A percentile compares a stretch with the other conserved stretches of the same genome.
These are phyloP conservation scores for Quercus mongolica DNA, from an alignment of 306 rosid genomes.

Conservation along the genomic window DNA sequence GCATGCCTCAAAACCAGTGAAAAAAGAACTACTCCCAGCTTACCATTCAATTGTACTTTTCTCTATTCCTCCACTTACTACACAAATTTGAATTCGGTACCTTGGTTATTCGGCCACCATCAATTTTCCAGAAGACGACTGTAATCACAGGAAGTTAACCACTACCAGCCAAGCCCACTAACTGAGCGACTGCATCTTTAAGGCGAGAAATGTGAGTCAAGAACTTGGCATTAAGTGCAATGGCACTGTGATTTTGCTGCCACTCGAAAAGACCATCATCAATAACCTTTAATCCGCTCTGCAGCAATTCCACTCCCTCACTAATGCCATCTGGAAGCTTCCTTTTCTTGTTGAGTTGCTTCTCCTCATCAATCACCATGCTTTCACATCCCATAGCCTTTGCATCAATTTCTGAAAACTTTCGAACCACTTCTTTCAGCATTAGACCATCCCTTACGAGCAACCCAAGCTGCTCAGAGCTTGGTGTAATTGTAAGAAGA, in stretches of 20 bases:
- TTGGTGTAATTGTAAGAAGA: conserved; percentile 44
- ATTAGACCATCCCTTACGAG: conserved; percentile 62
- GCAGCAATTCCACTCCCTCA: conserved; percentile 73
- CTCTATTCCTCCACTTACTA: not conserved
- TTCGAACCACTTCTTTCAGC: conserved; percentile 54
- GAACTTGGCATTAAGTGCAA: conserved; percentile 47
- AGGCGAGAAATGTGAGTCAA: conserved; percentile 61
- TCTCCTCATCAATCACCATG: conserved; percentile 44
- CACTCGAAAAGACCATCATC: conserved; percentile 64
- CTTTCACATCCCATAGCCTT: conserved; percentile 31
- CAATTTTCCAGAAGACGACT: not conserved
- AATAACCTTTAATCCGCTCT: conserved; percentile 66
- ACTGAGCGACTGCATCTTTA: conserved; percentile 57
- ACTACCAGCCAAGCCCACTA: conserved; percentile 51
- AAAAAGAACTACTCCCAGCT: not conserved
- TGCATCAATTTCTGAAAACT: conserved; percentile 32
- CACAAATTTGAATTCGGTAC: not conserved
- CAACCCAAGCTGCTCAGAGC: conserved; percentile 61
- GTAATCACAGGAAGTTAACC: conserved; percentile 16
- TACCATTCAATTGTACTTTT: not conserved
- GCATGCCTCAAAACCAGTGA: not conserved
- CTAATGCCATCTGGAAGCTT: conserved; percentile 69
- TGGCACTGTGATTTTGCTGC: conserved; percentile 50
- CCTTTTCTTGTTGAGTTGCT: conserved; percentile 58
- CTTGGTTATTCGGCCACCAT: not conserved